These are phyloP conservation scores for Rhamnella rubrinervis DNA, from an alignment of 331 rosid genomes.

Conservation along the genomic window DNA sequence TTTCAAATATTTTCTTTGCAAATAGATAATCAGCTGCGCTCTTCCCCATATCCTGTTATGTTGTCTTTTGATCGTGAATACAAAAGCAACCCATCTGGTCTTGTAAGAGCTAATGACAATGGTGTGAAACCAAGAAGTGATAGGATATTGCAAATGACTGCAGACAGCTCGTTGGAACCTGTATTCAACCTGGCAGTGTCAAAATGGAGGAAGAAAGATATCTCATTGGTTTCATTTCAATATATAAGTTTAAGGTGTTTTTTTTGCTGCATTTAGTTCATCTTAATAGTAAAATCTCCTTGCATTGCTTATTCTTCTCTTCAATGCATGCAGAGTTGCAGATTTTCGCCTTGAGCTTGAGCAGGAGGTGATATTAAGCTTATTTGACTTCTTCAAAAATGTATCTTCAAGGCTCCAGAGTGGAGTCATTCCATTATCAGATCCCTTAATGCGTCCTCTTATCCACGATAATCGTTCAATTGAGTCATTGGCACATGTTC, in stretches of 20 bases:
- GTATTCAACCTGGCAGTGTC: conserved; percentile 67
- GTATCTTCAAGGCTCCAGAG: conserved; percentile 55
- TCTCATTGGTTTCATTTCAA: conserved; percentile 82
- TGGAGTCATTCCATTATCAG: conserved; percentile 47
- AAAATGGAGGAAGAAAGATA: conserved; percentile 93
- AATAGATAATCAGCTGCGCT: conserved; percentile 87
- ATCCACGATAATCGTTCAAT: conserved; percentile 29
- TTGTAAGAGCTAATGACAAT: conserved; percentile 41
- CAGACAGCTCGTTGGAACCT: conserved; percentile 52
- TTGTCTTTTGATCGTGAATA: conserved; percentile 67
- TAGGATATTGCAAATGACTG: conserved; percentile 38
- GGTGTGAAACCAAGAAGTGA: conserved; percentile 41
- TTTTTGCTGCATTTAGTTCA: conserved; percentile 22
- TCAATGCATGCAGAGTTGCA: conserved; percentile 68
- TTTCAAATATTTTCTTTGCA: conserved; percentile 66
- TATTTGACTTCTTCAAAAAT: conserved; percentile 70
- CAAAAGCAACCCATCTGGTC: conserved; percentile 42
- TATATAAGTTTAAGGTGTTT: conserved; percentile 75
- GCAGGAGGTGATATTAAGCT: conserved; percentile 84
- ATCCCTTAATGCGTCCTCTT: conserved; percentile 29
- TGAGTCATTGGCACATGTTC: conserved; percentile 40
- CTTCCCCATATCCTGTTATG: conserved; percentile 87
- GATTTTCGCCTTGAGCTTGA: conserved; percentile 89
- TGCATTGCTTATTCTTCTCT: conserved; percentile 30
- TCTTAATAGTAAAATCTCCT: neutral